Conservation (phyloP, 2,329 filamentous ascomycete genomes). For the Nothophaeocryptopus gaeumannii region DNA sequence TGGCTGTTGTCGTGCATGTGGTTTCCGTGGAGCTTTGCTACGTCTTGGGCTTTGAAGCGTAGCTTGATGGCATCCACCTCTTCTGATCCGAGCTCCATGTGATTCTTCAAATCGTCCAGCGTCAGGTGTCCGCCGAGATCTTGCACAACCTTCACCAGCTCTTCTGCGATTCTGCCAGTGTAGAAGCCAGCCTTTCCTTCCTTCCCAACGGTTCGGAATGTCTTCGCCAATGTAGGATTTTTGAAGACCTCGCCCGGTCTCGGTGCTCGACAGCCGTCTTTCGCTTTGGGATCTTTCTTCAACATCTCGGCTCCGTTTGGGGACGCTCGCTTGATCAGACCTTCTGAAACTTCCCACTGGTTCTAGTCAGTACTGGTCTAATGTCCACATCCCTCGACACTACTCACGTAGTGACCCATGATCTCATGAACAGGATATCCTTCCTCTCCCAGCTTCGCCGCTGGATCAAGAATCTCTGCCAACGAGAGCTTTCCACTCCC, state of each 20-base stretch:
- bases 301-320: slow-evolving; percentile 86
- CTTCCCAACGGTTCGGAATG: slow-evolving; percentile 73
- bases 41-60: slow-evolving; percentile 54
- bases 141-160: slow-evolving; percentile 72
- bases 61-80: slow-evolving; percentile 82
- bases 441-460: slow-evolving; percentile 79
- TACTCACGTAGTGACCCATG: slow-evolving; percentile 63
- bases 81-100: slow-evolving; percentile 71
- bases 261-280: slow-evolving; percentile 71
- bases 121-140: slow-evolving; percentile 75
- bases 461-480: slow-evolving; percentile 75
- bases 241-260: slow-evolving; percentile 81
- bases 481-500: slow-evolving; percentile 80
- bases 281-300: slow-evolving; percentile 67
- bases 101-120: slow-evolving; percentile 75
- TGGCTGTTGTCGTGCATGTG: slow-evolving; percentile 47
- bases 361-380: not conserved
- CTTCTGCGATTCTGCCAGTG: slow-evolving; percentile 75
- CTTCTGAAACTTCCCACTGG: slow-evolving; percentile 71
- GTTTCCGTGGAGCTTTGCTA: slow-evolving; percentile 47
- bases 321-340: slow-evolving; percentile 66
- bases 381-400: not conserved
- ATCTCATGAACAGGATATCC: slow-evolving; percentile 88
- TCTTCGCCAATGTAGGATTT: slow-evolving; percentile 75
- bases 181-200: slow-evolving; percentile 93